A percentile compares a stretch with the other conserved stretches of the same genome.
These are phyloP conservation scores for Phytophthora capsici DNA, from an alignment of 352 stramenopile species.

Conservation along the genomic window DNA sequence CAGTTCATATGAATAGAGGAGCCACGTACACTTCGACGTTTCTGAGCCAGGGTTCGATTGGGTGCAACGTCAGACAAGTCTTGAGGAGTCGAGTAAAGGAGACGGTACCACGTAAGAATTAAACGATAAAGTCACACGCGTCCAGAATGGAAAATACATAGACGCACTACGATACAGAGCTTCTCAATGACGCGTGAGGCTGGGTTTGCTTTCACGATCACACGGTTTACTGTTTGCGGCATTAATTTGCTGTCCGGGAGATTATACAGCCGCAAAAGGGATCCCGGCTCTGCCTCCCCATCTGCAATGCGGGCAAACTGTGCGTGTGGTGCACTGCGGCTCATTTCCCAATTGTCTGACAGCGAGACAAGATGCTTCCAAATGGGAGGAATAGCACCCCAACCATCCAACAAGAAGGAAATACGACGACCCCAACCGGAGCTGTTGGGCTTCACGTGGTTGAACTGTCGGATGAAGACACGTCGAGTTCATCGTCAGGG, in stretches of 20 bases:
- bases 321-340: background rate
- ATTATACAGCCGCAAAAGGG: background rate
- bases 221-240: constrained; percentile 3
- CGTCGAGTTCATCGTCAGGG: constrained; percentile 11
- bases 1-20: background rate
- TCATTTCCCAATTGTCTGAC: constrained; percentile 8
- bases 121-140: background rate
- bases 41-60: constrained; percentile 4
- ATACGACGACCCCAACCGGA: background rate
- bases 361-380: constrained; percentile 7
- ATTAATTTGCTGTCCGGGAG: background rate
- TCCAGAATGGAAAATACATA: background rate
- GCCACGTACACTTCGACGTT: background rate
- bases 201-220: background rate
- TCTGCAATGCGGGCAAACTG: background rate
- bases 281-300: constrained; percentile 10
- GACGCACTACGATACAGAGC: too few relatives aligned
- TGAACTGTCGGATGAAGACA: constrained; percentile 23
- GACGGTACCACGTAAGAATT: background rate
- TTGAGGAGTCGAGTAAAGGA: background rate
- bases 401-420: background rate
- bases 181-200: too few relatives aligned
- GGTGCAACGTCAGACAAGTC: constrained; percentile 4
- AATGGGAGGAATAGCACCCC: constrained; percentile 1
- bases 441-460: constrained; percentile 6